Percentiles rank a stretch among this genome's conserved stretches.
These are phyloP conservation scores for Mycena sanguinolenta DNA, from an alignment of 768 basidiomycete species.

Conservation along the genomic window DNA sequence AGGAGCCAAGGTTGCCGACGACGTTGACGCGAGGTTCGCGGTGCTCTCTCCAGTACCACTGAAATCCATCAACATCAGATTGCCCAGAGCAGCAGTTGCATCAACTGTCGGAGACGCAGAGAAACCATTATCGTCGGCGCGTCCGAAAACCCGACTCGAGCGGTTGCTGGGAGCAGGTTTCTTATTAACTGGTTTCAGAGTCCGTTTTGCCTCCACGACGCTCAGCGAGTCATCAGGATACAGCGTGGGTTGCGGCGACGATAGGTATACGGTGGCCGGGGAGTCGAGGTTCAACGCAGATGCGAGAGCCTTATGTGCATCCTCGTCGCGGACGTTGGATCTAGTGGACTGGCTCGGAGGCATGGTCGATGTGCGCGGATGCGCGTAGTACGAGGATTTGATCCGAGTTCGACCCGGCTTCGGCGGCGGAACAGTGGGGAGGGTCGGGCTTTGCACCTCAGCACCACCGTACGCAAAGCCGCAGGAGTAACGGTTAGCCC, in stretches of 20 bases:
- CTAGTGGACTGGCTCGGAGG: constrained; percentile 47
- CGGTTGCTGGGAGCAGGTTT: constrained; percentile 47
- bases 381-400: constrained; percentile 76
- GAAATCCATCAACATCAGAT: constrained; percentile 75
- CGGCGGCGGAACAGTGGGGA: constrained; percentile 39
- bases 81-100: constrained; percentile 64
- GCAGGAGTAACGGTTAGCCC: constrained; percentile 48
- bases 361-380: constrained; percentile 67
- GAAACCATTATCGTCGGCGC: constrained; percentile 40
- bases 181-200: constrained; percentile 46
- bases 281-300: constrained; percentile 55
- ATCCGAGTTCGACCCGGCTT: constrained; percentile 70
- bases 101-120: constrained; percentile 50
- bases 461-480: constrained; percentile 68
- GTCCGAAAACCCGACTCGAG: constrained; percentile 40
- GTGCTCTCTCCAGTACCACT: constrained; percentile 53
- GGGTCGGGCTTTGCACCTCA: constrained; percentile 52
- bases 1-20: constrained; percentile 38
- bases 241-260: constrained; percentile 73
- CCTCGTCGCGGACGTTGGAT: constrained; percentile 43
- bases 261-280: constrained; percentile 54
- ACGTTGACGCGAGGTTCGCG: constrained; percentile 49
- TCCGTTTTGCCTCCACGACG: constrained; percentile 57
- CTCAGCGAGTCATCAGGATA: constrained; percentile 83
- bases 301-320: constrained; percentile 50